Conservation (phyloP, 2,329 filamentous ascomycete genomes). For the Hypomyces perniciosus region DNA sequence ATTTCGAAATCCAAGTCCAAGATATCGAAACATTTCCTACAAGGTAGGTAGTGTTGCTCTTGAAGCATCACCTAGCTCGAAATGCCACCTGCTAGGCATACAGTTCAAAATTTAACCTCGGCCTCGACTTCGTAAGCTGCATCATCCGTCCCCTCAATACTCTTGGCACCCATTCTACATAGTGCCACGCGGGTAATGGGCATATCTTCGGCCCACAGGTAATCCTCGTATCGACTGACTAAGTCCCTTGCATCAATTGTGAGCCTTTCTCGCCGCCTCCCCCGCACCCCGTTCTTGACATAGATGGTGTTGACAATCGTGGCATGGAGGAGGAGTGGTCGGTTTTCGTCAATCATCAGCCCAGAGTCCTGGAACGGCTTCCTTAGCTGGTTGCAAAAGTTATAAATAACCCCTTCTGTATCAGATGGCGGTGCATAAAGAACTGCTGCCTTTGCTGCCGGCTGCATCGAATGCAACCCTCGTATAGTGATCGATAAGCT, state of each 20-base stretch:
- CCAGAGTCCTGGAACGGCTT: constrained; percentile 48
- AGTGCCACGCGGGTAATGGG: constrained; percentile 67
- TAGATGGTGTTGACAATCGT: constrained; percentile 86
- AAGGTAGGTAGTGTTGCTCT: too few relatives aligned
- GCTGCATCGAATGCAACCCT: constrained; percentile 58
- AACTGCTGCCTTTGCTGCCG: constrained; percentile 49
- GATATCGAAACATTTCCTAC: too few relatives aligned
- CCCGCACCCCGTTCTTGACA: constrained; percentile 38
- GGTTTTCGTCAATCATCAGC: constrained; percentile 50
- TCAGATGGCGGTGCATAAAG: constrained; percentile 61
- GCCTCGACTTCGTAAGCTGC: constrained; percentile 49
- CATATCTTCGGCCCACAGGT: constrained; percentile 65
- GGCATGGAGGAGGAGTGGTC: constrained; percentile 71
- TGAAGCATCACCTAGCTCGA: too few relatives aligned
- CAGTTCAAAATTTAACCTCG: constrained; percentile 35
- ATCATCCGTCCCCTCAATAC: constrained; percentile 47
- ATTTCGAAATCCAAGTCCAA: too few relatives aligned
- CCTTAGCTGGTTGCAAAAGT: constrained; percentile 53
- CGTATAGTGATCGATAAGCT: constrained; percentile 41
- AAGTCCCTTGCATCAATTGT: constrained; percentile 50
- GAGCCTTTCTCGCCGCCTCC: constrained; percentile 32
- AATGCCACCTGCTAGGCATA: too few relatives aligned
- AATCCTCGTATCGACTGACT: constrained; percentile 56
- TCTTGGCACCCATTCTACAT: constrained; percentile 83
- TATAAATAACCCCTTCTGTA: constrained; percentile 40